Evolutionary conservation across 495 filamentous ascomycete genomes (phyloP).

Genomic region (Xylaria sp.): DNA sequence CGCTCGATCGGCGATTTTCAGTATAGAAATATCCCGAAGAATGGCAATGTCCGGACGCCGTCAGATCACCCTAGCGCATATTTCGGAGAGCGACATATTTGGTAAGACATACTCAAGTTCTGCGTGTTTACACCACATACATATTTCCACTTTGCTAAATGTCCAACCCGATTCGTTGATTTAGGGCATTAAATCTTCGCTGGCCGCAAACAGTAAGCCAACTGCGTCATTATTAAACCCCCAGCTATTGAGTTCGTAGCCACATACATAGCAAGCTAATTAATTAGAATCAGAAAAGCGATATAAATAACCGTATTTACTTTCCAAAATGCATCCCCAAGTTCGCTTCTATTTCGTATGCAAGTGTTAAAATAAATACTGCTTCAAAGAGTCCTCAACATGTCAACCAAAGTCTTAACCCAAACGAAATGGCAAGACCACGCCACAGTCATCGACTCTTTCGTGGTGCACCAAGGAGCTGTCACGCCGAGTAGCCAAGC

Average conservation of each 20-base stretch:
- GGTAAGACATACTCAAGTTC: neutral
- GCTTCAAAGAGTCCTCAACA: neutral
- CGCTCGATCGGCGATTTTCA: neutral
- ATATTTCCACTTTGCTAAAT: neutral
- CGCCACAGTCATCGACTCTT: conserved; percentile 6
- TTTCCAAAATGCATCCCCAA: neutral
- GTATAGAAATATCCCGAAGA: neutral
- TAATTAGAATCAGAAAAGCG: neutral
- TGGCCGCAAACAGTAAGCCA: conserved; percentile 11
- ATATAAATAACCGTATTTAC: neutral
- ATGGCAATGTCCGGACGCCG: neutral
- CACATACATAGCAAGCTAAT: neutral
- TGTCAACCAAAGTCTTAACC: conserved; percentile 10
- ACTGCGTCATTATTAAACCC: neutral
- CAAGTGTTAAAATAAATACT: neutral
- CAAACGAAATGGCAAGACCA: conserved; percentile 16
- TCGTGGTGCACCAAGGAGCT: neutral
- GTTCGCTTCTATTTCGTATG: neutral
- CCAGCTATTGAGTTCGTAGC: neutral
- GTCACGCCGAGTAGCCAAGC: neutral
- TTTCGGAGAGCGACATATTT: conserved; percentile 1
- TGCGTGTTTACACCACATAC: neutral
- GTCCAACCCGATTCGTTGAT: neutral
- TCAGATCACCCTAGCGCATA: neutral
- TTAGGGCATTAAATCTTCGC: neutral